phyloP scores from a whole-genome alignment of 2,329 filamentous ascomycete species.

The Botrytis fragariae region DNA sequence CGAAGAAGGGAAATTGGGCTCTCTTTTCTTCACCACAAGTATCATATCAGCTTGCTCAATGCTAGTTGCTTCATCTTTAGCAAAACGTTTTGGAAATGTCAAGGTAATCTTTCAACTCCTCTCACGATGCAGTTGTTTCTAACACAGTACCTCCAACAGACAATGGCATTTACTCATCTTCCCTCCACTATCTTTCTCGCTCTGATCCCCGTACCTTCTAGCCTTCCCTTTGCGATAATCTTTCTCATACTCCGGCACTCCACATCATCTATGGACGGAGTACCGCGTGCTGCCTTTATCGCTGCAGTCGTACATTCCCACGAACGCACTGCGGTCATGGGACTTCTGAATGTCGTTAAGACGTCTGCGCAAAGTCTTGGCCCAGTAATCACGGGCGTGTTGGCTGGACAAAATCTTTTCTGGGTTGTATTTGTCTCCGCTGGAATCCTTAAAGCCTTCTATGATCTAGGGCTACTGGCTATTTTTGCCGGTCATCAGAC shows the following conservation, averaged over 20 bases:
- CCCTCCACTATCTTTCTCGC: constrained; percentile 65
- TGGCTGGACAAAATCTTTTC: constrained; percentile 55
- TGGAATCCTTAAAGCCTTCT: constrained; percentile 58
- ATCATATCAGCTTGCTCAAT: constrained; percentile 52
- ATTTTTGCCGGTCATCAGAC: constrained; percentile 44
- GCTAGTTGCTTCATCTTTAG: constrained; percentile 53
- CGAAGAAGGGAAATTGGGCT: constrained; percentile 50
- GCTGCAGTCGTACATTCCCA: constrained; percentile 60
- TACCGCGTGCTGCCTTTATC: constrained; percentile 67
- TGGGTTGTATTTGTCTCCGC: constrained; percentile 64
- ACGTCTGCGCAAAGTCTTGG: constrained; percentile 62
- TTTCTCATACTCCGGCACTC: constrained; percentile 62
- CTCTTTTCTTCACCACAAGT: constrained; percentile 54
- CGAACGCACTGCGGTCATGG: constrained; percentile 71
- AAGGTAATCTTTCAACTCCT: constrained; percentile 46
- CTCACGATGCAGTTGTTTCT: constrained; percentile 31
- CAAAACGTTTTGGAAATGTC: constrained; percentile 59
- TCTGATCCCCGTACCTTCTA: constrained; percentile 57
- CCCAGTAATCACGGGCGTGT: constrained; percentile 60
- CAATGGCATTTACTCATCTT: constrained; percentile 74
- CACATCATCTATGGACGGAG: constrained; percentile 67
- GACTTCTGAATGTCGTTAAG: constrained; percentile 66
- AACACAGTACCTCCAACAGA: constrained; percentile 41
- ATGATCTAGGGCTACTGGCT: constrained; percentile 57
- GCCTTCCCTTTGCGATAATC: constrained; percentile 52